Conservation (phyloP, 441 rosid genomes). For the Populus hybrid region DNA sequence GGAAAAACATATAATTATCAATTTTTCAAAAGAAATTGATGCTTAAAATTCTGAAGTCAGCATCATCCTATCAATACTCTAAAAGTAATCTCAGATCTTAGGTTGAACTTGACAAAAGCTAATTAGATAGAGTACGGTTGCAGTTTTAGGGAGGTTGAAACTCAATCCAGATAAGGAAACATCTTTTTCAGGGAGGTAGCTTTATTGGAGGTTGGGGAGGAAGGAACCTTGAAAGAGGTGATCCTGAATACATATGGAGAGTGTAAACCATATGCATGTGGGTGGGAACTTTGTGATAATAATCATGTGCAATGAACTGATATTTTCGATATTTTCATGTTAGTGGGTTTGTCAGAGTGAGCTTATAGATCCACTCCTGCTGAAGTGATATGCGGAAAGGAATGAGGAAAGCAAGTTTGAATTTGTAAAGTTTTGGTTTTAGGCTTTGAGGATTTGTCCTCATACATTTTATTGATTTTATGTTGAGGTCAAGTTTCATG, state of each 20-base stretch:
- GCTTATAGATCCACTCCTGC: not conserved
- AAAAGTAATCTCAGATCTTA: not conserved
- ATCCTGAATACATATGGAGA: not conserved
- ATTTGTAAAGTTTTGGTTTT: not conserved
- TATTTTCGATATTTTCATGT: not conserved
- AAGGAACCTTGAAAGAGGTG: not conserved
- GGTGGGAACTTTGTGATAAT: constrained; percentile 3
- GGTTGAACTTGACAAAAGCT: not conserved
- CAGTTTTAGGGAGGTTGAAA: not conserved
- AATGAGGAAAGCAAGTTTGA: not conserved
- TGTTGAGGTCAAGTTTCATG: not conserved
- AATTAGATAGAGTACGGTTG: not conserved
- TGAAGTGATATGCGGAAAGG: not conserved
- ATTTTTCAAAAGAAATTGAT: not conserved
- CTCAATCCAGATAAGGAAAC: not conserved
- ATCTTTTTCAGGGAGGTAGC: not conserved
- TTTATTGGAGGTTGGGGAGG: not conserved
- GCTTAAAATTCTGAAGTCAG: not conserved
- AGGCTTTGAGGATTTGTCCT: not conserved
- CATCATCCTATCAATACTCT: not conserved
- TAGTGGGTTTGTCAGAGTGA: not conserved
- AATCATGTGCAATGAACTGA: not conserved
- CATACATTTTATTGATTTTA: not conserved
- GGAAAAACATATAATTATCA: not conserved
- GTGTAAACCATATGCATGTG: not conserved